Base-by-base conservation (phyloP, 352 stramenopile genomes). In the Globisporangium yorkense region DNA sequence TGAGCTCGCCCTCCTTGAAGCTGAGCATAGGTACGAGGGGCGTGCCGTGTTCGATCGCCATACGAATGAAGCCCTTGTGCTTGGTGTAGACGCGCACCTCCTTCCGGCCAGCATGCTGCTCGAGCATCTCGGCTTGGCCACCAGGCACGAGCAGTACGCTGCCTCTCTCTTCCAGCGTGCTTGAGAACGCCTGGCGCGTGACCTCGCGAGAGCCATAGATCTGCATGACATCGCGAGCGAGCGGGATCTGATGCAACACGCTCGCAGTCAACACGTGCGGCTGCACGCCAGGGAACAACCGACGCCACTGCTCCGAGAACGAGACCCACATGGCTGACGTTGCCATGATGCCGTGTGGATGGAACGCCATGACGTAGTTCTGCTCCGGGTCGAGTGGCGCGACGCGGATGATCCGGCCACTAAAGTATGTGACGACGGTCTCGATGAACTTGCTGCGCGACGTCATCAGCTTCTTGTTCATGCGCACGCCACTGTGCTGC, bases 101-200 rank as follows among this genome's bases (percentile, higher is more conserved):
- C 12, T 85, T 84, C 21, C 66, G 58, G 37, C 62, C 63, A 13
- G 81, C 87, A 16, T 66, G 75, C 62, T 89, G 83, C 49, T 88
- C 64, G 24, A 94, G 62, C 82, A 94, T 92, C 61, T 94, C 84
- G 10, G 82, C 77, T 60, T 94, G 84, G 16, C 84, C 84, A 7
- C 84, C 84, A 7, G 84, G 84, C 27, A 94, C 82, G 39, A 94
- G 62, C 54, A 94, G 50, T 18, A 94, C 79, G 43, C 72, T 91
- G 43, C 88, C 57, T 33, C 83, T 77, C 27, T 84, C 61, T 16
- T 74, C 52, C 0, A 94, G 52, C 6, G 80, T 70, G 18, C 64
- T 40, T 0, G 62, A 60, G 45, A 94, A 92, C 5, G 80, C 74
- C 51, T 79, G 61, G 48, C 76, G 71, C 5, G 82, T 84, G 9